A percentile compares a stretch with the other conserved stretches of the same genome.
phyloP scores from a whole-genome alignment of 2,329 filamentous ascomycete genomes.

The Diplocarpon rosae region DNA sequence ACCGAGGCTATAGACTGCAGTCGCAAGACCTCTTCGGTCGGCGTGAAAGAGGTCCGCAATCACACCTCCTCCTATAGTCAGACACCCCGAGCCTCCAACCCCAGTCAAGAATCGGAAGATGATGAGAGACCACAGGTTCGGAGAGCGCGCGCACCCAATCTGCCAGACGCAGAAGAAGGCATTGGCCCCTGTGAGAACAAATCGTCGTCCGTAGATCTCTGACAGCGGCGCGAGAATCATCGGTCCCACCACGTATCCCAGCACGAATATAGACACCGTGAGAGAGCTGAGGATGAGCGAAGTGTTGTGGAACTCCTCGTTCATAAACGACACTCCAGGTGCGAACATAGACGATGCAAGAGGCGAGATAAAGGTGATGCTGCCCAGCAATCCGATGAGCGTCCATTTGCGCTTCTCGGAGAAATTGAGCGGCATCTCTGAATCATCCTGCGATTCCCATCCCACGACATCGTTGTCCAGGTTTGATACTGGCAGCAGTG shows the following conservation, averaged over 20 bases:
- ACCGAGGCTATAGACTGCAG: slow-evolving; percentile 21
- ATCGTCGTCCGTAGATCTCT: slow-evolving; percentile 53
- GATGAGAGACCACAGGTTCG: slow-evolving; percentile 34
- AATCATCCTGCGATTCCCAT: slow-evolving; percentile 49
- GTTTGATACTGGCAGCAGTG: slow-evolving; percentile 35
- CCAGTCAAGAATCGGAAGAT: slow-evolving; percentile 39
- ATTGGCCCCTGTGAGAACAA: slow-evolving; percentile 46
- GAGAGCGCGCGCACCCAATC: slow-evolving; percentile 52
- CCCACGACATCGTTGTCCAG: slow-evolving; percentile 44
- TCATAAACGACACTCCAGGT: slow-evolving; percentile 28
- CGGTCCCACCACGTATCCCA: slow-evolving; percentile 48
- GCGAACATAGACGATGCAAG: slow-evolving; percentile 35
- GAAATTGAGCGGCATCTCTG: slow-evolving; percentile 46
- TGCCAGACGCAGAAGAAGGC: slow-evolving; percentile 50
- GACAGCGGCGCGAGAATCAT: slow-evolving; percentile 46
- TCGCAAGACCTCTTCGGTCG: slow-evolving; percentile 25
- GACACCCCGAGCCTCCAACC: slow-evolving; percentile 34
- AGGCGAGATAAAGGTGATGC: slow-evolving; percentile 27
- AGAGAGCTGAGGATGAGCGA: slow-evolving; percentile 18
- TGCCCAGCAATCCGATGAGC: slow-evolving; percentile 23
- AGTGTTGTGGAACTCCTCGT: slow-evolving; percentile 17
- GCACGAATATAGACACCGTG: slow-evolving; percentile 39
- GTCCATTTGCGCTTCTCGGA: slow-evolving; percentile 22
- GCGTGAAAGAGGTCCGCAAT: slow-evolving; percentile 31
- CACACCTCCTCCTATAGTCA: slow-evolving; percentile 33